phyloP scores from a whole-genome alignment of 2,329 filamentous ascomycete species.

The Bipolaris oryzae region DNA sequence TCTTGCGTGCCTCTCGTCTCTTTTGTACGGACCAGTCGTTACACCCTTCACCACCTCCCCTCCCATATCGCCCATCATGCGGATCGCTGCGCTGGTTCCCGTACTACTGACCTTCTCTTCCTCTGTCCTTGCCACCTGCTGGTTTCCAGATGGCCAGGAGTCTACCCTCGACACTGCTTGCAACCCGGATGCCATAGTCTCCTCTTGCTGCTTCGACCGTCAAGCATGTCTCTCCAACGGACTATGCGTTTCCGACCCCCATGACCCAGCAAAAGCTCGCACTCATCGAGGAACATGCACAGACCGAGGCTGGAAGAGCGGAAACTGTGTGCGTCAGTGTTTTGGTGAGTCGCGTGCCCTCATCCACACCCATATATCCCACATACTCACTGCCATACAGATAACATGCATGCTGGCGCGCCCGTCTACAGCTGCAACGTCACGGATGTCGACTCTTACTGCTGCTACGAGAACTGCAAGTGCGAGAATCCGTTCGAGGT shows the following conservation, averaged over 20 bases:
- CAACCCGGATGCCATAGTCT: conserved; percentile 26
- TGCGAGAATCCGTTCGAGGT: conserved; percentile 28
- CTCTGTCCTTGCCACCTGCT: conserved; percentile 18
- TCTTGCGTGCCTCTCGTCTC: not conserved
- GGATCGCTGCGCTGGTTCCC: not conserved
- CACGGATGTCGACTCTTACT: conserved; percentile 33
- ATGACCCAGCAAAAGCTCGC: conserved; percentile 24
- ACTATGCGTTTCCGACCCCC: conserved; percentile 36
- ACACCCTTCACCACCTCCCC: not conserved
- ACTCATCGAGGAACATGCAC: conserved; percentile 38
- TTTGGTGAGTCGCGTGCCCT: conserved; percentile 14
- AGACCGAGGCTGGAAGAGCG: conserved; percentile 32
- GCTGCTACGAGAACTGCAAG: conserved; percentile 36
- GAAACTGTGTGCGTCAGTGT: conserved; percentile 35
- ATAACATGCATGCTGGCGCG: conserved; percentile 29
- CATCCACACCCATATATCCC: not conserved
- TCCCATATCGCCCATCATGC: not conserved
- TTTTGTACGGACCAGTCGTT: not conserved
- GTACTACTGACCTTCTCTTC: conserved; percentile 2
- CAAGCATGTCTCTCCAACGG: conserved; percentile 43
- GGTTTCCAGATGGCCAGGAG: conserved; percentile 23
- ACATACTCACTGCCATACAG: conserved; percentile 15
- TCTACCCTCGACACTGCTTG: conserved; percentile 23
- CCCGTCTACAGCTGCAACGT: conserved; percentile 36
- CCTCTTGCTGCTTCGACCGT: conserved; percentile 34